phyloP scores from a whole-genome alignment of 768 basidiomycete genomes.

The Lactifluus subvellereus region DNA sequence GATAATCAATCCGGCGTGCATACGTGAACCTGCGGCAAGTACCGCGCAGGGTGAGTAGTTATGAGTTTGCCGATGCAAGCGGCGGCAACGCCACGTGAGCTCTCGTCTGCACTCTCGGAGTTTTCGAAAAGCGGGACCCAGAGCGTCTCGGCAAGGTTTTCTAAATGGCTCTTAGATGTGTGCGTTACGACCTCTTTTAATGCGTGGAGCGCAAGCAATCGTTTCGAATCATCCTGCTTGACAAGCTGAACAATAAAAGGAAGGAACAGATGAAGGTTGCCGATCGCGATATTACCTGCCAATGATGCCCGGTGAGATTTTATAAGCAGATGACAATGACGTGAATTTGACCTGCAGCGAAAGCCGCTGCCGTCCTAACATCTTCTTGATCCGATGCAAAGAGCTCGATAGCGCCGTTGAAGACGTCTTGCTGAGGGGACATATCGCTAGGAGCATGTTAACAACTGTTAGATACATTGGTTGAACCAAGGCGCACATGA shows the following conservation, averaged over 20 bases:
- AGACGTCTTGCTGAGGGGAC: conserved; percentile 73
- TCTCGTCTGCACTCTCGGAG: conserved; percentile 85
- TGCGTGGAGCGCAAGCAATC: conserved; percentile 83
- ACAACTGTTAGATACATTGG: not conserved
- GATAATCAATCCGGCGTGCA: conserved; percentile 25
- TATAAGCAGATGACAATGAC: conserved; percentile 23
- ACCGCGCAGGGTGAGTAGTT: conserved; percentile 83
- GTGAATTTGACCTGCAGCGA: conserved; percentile 64
- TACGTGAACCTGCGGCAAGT: conserved; percentile 89
- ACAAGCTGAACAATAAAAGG: conserved; percentile 77
- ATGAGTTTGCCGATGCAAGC: conserved; percentile 96
- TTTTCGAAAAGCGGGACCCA: conserved; percentile 93
- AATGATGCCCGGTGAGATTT: not conserved
- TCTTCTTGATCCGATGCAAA: conserved; percentile 82
- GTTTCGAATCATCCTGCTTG: conserved; percentile 68
- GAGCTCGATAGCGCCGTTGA: conserved; percentile 63
- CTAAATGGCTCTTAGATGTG: conserved; percentile 77
- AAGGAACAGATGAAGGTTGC: conserved; percentile 82
- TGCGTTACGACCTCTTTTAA: conserved; percentile 96
- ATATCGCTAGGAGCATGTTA: conserved; percentile 62
- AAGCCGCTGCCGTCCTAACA: conserved; percentile 84
- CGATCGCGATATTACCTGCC: conserved; percentile 90
- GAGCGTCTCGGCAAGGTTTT: conserved; percentile 79
- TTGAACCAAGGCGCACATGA: conserved; percentile 51
- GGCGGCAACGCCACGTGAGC: conserved; percentile 89